phyloP scores from a whole-genome alignment of 305 asterid species.

The Andrographis paniculata region DNA sequence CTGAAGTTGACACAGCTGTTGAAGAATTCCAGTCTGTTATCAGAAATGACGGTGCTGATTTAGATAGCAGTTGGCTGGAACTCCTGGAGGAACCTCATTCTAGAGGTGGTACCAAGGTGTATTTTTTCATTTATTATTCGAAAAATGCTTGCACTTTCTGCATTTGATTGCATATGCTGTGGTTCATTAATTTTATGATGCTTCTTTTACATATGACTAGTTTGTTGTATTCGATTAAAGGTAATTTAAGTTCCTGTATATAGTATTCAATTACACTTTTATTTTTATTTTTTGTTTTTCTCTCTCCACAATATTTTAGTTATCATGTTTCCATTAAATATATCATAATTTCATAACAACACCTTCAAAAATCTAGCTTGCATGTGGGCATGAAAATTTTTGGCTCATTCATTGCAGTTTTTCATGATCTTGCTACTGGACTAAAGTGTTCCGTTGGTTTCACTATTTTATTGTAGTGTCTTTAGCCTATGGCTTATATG shows the following conservation, averaged over 20 bases:
- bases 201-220: too few relatives aligned
- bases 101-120: constrained; percentile 70
- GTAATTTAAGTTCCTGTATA: too few relatives aligned
- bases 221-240: too few relatives aligned
- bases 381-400: constrained; percentile 9
- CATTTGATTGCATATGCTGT: not conserved
- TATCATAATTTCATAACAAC: not conserved
- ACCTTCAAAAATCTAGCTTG: constrained; percentile 1
- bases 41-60: constrained; percentile 57
- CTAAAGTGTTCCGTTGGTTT: too few relatives aligned
- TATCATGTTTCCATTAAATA: too few relatives aligned
- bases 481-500: not conserved
- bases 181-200: not conserved
- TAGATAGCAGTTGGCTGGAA: constrained; percentile 76
- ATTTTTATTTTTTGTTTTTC: too few relatives aligned
- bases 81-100: constrained; percentile 77
- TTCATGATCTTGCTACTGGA: too few relatives aligned
- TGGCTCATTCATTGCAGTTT: too few relatives aligned
- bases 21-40: constrained; percentile 65
- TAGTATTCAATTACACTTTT: too few relatives aligned
- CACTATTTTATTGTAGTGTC: constrained; percentile 1
- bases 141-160: not conserved
- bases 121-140: constrained; percentile 22
- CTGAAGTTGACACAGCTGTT: constrained; percentile 54
- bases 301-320: too few relatives aligned